Evolutionary conservation across 2,329 filamentous ascomycete species (phyloP), one percentile per base, ranked within the genome.

Genomic region (Alternaria atra): DNA sequence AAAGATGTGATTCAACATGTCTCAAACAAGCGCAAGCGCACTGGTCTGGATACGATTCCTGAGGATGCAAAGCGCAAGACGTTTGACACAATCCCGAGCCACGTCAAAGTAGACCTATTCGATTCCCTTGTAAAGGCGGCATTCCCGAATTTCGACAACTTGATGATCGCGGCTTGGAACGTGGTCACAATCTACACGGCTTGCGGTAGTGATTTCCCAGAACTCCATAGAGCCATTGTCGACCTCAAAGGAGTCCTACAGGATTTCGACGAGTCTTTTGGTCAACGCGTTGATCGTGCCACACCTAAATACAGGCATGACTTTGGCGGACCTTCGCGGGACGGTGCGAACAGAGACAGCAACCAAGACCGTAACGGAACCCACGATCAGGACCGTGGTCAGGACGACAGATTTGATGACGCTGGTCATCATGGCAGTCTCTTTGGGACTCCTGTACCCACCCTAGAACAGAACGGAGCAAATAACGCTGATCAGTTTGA

Each of bases 151-250:
- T 74, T 76, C 52, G 70, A 77, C 42, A 70, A 73, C 35, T 30
- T 77, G 46, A 68, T 77, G 63, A 69, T 67, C 47, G 73, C 74
- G 13, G 64, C 69, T 0, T 76, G 73, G 73, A 77, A 77, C 34
- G 69, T 74, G 3, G 66, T 76, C 3, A 69, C 68, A 0, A 61
- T 77, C n/a, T 74, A 75, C 51, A 58, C 64, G 17, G 60, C 68
- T 17, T 58, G 68, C 2, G 73, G 73, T 1, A 73, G 64, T 12
- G 71, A 77, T 51, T 71, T 71, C 23, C 59, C 66, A 1, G 72
- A 69, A 9, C 64, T 77, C 10, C 70, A 75, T 43, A 62, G 55
- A 5, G 63, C 66, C 2, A 68, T 77, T 4, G 62, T 63, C 1
- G 70, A 72, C 8, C 58, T 77, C n/a, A 68, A 72, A 20, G 48